Base-by-base conservation (phyloP, 2,329 filamentous ascomycete species). In the Diaporthe vaccinii region DNA sequence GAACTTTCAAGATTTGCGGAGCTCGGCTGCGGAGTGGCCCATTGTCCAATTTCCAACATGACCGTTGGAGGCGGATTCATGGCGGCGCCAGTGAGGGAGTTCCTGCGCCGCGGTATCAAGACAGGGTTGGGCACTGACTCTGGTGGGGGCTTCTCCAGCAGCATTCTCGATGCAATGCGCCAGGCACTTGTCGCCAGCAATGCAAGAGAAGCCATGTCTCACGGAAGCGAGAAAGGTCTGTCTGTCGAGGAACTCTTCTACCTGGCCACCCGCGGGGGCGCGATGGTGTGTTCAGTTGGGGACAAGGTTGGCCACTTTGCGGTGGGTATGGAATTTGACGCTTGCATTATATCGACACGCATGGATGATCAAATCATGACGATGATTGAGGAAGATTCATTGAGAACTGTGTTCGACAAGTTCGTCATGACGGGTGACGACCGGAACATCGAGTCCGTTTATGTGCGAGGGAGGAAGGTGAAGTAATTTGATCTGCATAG, bases 61-160 rank as follows among this genome's bases (percentile, higher is more conserved):
- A 91, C 90, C 0, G 86, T 90, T 0, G 89, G 89, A 2, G 89
- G 88, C 22, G 91, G 89, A 28, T 92, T 90, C 82, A 91, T 92
- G 91, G 88, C 88, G 0, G 91, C 90, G 0, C 90, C 89, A 0
- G 84, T 93, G 9, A 86, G 90, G 1, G 86, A 90, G 34, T 91
- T 92, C 72, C 83, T 93, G 7, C 81, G 84, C 0, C 83, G 85
- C 2, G 90, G 87, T 1, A 89, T 93, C 79, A 92, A 92, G 75
- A 90, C 93, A n/a, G 92, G 92, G 0, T 82, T 93, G 0, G 92
- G 92, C 0, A 93, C 91, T 0, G 91, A 93, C 77, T 90, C 88
- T 58, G 91, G 91, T 2, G 92, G 91, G 41, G 91, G 91, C 0
- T 93, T 89, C 81, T 90, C 90, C 6, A 87, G 86, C 7, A 89